Base-by-base conservation (phyloP, 495 filamentous ascomycete species). In the Penicillium paradoxum region DNA sequence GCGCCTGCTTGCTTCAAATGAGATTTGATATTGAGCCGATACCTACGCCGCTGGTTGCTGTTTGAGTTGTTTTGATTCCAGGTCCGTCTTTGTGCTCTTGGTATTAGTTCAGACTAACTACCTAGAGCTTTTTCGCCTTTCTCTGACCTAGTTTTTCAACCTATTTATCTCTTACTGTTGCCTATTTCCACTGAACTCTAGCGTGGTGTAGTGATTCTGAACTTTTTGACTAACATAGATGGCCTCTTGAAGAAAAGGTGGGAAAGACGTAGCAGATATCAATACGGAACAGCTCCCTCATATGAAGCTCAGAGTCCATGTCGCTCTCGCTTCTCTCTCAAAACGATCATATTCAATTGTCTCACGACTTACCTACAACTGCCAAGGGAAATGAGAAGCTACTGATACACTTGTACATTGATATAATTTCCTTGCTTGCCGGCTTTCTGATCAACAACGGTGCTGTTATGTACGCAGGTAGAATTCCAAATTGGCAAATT, bases 391-490 rank as follows among this genome's bases (percentile, higher is more conserved):
- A 22, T 7, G 24, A 27, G 24, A 29, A 22, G 10, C 42, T 32
- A 38, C 9, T 17, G 19, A 51, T 51, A 51, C 34, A 37, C 18
- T 51, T 51, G 39, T 51, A 51, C 49, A 51, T 51, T 43, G 38
- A 43, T 14, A 11, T 15, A 18, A 22, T 32, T 14, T 30, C 38
- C 19, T 42, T 22, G 38, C 19, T 21, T 14, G 10, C 14, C 8
- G 14, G 6, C n/a, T 51, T 24, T 34, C 39, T 25, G 29, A 34
- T 34, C 38, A 18, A 46, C 40, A 40, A 45, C 40, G 40, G 25
- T 47, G 17, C 40, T 48, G 37, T 40, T 55, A 60, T 60, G 51
- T 63, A 60, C 57, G 55, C 45, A 54, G 53, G 59, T 34, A 60
- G 32, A 41, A 48, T 33, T 17, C 30, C 49, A 17, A 6, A 13